Evolutionary conservation across 306 rosid species (phyloP).

Genomic region (Trichosanthes truncata): DNA sequence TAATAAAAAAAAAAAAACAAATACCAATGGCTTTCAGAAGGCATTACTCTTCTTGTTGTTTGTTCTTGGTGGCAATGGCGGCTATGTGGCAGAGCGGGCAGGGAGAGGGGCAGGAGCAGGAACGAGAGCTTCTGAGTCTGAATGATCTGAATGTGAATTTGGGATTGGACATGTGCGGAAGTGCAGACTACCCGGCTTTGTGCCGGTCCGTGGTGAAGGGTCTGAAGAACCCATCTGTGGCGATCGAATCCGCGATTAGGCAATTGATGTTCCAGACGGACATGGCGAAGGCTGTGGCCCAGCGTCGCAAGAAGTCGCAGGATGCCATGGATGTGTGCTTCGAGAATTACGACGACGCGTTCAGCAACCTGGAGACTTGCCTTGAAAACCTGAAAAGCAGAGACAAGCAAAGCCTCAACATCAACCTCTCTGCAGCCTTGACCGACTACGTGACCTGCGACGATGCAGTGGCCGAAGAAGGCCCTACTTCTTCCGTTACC

Average conservation of each 20-base stretch:
- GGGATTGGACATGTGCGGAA: background rate
- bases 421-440: slow-evolving; percentile 9
- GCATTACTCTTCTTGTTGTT: background rate
- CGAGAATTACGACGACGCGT: slow-evolving; percentile 5
- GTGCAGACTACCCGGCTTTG: background rate
- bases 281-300: background rate
- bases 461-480: background rate
- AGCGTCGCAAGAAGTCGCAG: background rate
- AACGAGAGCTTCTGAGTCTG: background rate
- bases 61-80: background rate
- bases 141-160: background rate
- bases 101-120: background rate
- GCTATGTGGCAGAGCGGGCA: background rate
- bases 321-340: background rate
- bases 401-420: background rate
- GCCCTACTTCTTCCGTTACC: background rate
- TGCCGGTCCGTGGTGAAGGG: slow-evolving; percentile 7
- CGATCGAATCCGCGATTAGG: background rate
- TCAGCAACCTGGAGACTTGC: background rate
- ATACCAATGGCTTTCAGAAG: background rate
- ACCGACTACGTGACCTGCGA: slow-evolving; percentile 10
- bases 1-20: background rate
- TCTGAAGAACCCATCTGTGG: background rate
- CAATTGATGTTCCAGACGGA: background rate
- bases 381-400: background rate